Evolutionary conservation across 163 green algal species (phyloP).

Genomic region (Chlamydomonas reinhardtii): DNA sequence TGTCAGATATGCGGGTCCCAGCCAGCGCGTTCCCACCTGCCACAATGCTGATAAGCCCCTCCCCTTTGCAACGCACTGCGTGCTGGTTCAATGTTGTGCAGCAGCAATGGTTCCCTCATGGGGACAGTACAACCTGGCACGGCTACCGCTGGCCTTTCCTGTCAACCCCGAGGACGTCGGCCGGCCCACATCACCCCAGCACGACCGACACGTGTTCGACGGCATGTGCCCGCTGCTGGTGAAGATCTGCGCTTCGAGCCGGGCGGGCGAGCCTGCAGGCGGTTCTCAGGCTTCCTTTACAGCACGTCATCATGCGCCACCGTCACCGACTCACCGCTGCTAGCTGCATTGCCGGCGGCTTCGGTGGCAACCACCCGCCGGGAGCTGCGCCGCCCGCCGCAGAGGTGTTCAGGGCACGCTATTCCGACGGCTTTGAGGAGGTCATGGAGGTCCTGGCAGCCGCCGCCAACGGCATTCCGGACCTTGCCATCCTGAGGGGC

Average conservation of each 20-base stretch:
- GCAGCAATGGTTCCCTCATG: too few species aligned
- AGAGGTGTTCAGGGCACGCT: conserved; percentile 8
- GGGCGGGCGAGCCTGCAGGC: neutral
- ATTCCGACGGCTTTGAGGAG: conserved; percentile 22
- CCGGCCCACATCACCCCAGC: too few species aligned
- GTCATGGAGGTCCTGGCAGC: neutral
- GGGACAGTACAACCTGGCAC: too few species aligned
- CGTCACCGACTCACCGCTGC: neutral
- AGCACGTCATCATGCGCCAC: neutral
- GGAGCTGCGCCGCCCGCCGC: neutral
- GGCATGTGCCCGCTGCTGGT: conserved; percentile 7
- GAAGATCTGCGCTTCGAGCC: neutral
- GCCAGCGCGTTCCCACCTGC: too few species aligned
- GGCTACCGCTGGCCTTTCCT: too few species aligned
- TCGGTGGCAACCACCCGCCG: neutral
- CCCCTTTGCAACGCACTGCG: too few species aligned
- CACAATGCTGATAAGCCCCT: too few species aligned
- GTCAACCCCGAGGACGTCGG: too few species aligned
- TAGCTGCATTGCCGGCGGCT: too few species aligned
- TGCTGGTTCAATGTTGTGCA: too few species aligned
- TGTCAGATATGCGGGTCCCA: too few species aligned
- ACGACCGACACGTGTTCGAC: neutral
- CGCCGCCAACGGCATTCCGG: neutral
- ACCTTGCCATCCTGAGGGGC: conserved; percentile 17
- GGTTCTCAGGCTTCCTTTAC: conserved; percentile 20